Evolutionary conservation across 305 asterid species (phyloP).

Genomic region (Euphrasia arctica): DNA sequence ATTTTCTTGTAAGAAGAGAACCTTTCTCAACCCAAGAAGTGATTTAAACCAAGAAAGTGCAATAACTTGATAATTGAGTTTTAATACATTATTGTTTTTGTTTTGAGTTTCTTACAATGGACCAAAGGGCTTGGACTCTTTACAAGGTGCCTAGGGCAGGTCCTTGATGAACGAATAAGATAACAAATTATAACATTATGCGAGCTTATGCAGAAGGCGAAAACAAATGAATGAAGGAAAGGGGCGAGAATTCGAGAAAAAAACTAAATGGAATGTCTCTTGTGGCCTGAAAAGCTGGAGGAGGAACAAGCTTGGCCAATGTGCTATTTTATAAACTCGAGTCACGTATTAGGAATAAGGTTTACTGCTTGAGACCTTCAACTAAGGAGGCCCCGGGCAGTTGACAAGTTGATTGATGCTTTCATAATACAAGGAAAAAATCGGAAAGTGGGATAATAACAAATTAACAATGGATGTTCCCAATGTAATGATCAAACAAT

Average conservation of each 20-base stretch:
- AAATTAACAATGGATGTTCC: too few species aligned
- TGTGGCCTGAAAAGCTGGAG: constrained; percentile 22
- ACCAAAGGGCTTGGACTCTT: background rate
- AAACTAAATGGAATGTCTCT: background rate
- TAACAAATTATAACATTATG: background rate
- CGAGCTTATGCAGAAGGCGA: constrained; percentile 32
- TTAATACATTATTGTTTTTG: background rate
- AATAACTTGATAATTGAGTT: background rate
- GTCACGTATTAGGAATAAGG: background rate
- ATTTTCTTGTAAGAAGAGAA: background rate
- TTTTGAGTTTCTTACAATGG: background rate
- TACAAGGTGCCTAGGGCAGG: background rate
- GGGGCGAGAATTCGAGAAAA: constrained; percentile 7
- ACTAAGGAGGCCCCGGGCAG: too few species aligned
- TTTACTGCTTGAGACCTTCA: background rate
- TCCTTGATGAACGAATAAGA: background rate
- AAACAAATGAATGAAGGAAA: constrained; percentile 20
- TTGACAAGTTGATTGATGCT: too few species aligned
- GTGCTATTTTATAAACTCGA: constrained; percentile 27
- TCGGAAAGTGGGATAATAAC: too few species aligned
- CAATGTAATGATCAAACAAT: too few species aligned
- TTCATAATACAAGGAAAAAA: too few species aligned
- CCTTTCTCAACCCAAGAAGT: background rate
- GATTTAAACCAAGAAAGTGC: background rate
- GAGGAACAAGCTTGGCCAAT: constrained; percentile 30